Conservation (phyloP, 192 early-diverging fungal genomes). For the Thoreauomyces humboldtii region DNA sequence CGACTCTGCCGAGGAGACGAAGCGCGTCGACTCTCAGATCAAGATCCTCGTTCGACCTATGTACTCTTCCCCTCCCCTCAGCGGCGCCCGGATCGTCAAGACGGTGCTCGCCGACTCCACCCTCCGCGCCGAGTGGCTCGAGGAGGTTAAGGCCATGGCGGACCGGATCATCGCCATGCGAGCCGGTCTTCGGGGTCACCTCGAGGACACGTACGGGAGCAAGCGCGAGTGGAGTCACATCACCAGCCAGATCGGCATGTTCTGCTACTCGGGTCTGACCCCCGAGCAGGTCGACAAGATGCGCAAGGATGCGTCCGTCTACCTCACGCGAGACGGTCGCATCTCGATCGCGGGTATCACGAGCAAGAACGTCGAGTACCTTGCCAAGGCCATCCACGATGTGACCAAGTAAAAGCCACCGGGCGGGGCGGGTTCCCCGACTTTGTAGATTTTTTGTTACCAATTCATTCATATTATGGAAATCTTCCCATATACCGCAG, state of each 20-base stretch:
- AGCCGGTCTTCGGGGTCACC: constrained; percentile 64
- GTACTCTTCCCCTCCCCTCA: constrained; percentile 98
- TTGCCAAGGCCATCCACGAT: constrained; percentile 92
- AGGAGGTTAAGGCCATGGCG: constrained; percentile 94
- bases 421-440: too few species aligned
- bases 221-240: constrained; percentile 86
- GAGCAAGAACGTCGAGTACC: constrained; percentile 88
- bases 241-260: constrained; percentile 95
- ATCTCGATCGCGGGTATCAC: constrained; percentile 97
- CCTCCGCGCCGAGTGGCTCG: constrained; percentile 81
- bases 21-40: constrained; percentile 85
- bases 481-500: too few species aligned
- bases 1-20: constrained; percentile 68
- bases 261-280: constrained; percentile 91
- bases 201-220: constrained; percentile 81
- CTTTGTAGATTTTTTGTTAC: too few species aligned
- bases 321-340: constrained; percentile 91
- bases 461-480: too few species aligned
- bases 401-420: constrained; percentile 66
- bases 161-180: constrained; percentile 96
- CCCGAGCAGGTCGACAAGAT: constrained; percentile 85
- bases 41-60: constrained; percentile 95
- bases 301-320: constrained; percentile 81
- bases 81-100: constrained; percentile 90
- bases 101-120: constrained; percentile 75